Percentiles rank a stretch among this genome's conserved stretches.
These are phyloP conservation scores for Pistacia integerrima DNA, from an alignment of 345 rosid species.

Conservation along the genomic window DNA sequence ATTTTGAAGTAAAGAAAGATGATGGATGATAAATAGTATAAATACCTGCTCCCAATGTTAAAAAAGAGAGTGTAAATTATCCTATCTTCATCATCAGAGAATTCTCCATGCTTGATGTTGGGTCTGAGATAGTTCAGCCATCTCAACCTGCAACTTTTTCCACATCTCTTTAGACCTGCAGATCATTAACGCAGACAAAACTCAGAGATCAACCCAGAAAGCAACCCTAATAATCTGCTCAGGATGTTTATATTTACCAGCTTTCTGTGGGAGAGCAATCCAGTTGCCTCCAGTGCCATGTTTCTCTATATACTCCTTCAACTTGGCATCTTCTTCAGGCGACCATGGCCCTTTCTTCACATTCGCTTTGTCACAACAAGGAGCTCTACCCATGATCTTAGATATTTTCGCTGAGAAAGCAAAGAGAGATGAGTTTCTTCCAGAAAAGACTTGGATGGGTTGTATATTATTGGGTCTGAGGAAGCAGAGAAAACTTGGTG, in stretches of 20 bases:
- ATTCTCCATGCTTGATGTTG: constrained; percentile 89
- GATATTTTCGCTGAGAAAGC: not conserved
- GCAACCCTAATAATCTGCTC: not conserved
- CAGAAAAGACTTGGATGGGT: constrained; percentile 6
- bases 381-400: constrained; percentile 78
- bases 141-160: constrained; percentile 90
- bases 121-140: constrained; percentile 95
- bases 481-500: constrained; percentile 3
- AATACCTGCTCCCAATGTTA: constrained; percentile 91
- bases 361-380: constrained; percentile 89
- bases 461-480: not conserved
- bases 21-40: not conserved
- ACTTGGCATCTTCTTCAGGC: constrained; percentile 93
- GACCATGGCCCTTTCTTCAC: constrained; percentile 97
- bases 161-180: constrained; percentile 79
- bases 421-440: not conserved
- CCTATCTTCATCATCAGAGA: constrained; percentile 76
- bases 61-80: constrained; percentile 69
- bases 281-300: constrained; percentile 79
- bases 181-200: constrained; percentile 10
- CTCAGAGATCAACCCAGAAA: not conserved
- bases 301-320: constrained; percentile 62
- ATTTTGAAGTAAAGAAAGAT: not conserved
- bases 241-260: constrained; percentile 44
- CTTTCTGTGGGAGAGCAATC: constrained; percentile 84